A percentile compares a stretch with the other conserved stretches of the same genome.
phyloP scores from a whole-genome alignment of 352 stramenopile genomes.

The Thraustochytrium sp. region DNA sequence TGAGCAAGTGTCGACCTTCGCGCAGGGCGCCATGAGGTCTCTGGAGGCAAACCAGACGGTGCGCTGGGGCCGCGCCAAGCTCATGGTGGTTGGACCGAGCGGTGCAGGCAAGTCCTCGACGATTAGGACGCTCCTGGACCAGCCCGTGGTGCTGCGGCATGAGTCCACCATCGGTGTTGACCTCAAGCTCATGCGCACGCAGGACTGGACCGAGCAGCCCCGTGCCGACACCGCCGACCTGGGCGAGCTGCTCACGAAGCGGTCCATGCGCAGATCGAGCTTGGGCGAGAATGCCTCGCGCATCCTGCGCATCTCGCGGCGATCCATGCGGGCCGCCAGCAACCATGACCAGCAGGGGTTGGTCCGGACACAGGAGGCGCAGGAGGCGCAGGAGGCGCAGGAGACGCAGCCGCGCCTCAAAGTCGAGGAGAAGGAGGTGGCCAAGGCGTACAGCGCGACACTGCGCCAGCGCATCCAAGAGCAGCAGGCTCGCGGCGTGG shows the following conservation, averaged over 20 bases:
- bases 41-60: background rate
- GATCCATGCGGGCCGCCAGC: too few species aligned
- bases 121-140: background rate
- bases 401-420: background rate
- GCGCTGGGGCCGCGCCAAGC: slow-evolving; percentile 19
- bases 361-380: too few species aligned
- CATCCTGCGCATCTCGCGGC: too few species aligned
- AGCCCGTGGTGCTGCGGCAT: background rate
- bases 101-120: slow-evolving; percentile 16
- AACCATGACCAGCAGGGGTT: too few species aligned
- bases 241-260: background rate
- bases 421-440: background rate
- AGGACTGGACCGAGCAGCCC: slow-evolving; percentile 9
- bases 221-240: background rate
- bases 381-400: too few species aligned
- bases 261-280: too few species aligned
- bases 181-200: background rate
- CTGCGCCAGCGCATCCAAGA: background rate
- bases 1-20: background rate
- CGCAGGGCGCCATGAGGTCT: background rate
- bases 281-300: too few species aligned
- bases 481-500: background rate
- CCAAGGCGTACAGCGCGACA: background rate
- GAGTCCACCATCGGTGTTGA: slow-evolving; percentile 22
- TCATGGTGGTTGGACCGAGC: slow-evolving; percentile 15